Evolutionary conservation across 2,329 filamentous ascomycete genomes (phyloP).

Genomic region (Seiridium cupressi): DNA sequence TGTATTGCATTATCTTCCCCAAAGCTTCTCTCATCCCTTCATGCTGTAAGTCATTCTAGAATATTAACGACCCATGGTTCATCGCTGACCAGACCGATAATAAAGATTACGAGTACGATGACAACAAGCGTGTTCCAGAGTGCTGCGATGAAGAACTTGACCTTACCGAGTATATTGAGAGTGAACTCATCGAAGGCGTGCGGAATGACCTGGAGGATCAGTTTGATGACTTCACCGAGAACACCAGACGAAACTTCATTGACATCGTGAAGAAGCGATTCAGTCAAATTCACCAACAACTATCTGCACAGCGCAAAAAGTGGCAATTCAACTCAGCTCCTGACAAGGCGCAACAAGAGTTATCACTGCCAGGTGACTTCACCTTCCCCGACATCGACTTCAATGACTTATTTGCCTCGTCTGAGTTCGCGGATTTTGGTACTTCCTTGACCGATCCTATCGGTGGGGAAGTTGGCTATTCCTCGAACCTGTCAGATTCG

Average conservation of each 20-base stretch:
- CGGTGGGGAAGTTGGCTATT: not conserved
- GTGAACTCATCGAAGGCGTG: not conserved
- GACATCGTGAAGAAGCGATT: not conserved
- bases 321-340: not conserved
- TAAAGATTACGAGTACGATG: conserved; percentile 5
- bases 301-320: not conserved
- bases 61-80: not conserved
- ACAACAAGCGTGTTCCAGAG: not conserved
- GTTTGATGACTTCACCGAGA: not conserved
- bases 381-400: not conserved
- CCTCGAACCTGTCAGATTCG: conserved; percentile 1
- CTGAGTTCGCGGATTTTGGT: not conserved
- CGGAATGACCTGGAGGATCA: conserved; percentile 1
- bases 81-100: not conserved
- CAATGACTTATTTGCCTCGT: not conserved
- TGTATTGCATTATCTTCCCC: conserved; percentile 9
- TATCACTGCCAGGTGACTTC: not conserved
- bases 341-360: not conserved
- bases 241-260: not conserved
- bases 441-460: not conserved
- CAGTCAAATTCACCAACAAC: not conserved
- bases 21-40: conserved; percentile 4
- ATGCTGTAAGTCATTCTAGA: conserved; percentile 2
- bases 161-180: not conserved
- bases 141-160: not conserved